phyloP scores from a whole-genome alignment of 331 rosid genomes.

The Saraca asoca region DNA sequence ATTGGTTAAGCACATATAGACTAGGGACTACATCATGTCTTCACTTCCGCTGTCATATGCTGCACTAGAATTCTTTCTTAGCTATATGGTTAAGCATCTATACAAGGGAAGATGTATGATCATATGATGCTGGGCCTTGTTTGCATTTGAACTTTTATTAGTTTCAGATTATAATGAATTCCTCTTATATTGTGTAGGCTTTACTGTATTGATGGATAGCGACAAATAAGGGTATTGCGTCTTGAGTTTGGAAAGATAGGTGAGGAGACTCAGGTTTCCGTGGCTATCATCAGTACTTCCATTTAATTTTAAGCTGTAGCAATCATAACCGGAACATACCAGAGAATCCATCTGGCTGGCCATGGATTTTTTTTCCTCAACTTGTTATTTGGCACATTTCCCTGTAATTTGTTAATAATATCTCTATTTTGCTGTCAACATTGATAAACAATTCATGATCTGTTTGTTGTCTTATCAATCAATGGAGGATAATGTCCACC shows the following conservation, averaged over 20 bases:
- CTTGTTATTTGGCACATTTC: not conserved
- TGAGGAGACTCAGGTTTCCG: slow-evolving; percentile 26
- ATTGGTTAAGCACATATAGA: not conserved
- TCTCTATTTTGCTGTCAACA: not conserved
- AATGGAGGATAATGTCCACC: no score
- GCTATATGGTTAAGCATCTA: not conserved
- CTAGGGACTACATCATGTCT: not conserved
- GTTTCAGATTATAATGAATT: not conserved
- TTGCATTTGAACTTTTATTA: no score
- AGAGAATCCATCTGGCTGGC: slow-evolving; percentile 18
- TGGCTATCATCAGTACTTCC: slow-evolving; percentile 29
- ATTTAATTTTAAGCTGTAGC: slow-evolving; percentile 36
- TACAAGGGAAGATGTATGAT: not conserved
- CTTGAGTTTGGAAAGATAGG: slow-evolving; percentile 28
- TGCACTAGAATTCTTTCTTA: no score
- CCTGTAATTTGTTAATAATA: slow-evolving; percentile 7
- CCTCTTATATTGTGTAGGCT: slow-evolving; percentile 37
- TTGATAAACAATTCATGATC: no score
- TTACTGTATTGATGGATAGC: slow-evolving; percentile 13
- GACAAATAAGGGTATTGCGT: slow-evolving; percentile 26
- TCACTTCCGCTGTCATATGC: not conserved
- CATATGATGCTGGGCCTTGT: not conserved
- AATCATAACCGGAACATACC: slow-evolving; percentile 15
- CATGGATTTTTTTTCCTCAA: slow-evolving; percentile 7
- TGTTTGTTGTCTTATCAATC: no score